Percentiles rank a stretch among this genome's conserved stretches.
Conservation (phyloP, 495 filamentous ascomycete species). For the Clohesyomyces aquaticus region DNA sequence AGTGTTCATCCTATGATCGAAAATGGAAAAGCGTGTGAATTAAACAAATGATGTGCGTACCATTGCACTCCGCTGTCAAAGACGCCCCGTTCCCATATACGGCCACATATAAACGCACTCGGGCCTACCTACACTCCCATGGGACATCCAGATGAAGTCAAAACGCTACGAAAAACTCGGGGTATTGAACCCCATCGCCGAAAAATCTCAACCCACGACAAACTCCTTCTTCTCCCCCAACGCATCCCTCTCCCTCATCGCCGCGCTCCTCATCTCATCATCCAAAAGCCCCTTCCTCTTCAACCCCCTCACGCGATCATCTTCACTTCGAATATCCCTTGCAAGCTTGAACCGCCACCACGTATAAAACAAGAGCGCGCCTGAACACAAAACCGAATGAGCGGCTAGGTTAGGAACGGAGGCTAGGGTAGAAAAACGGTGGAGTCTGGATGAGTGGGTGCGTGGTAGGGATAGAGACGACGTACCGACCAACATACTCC, state of each 20-base stretch:
- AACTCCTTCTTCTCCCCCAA: constrained; percentile 14
- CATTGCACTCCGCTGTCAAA: too few species aligned
- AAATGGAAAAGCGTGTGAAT: too few species aligned
- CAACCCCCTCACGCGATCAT: constrained; percentile 26
- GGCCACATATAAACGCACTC: too few species aligned
- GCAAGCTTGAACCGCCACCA: background rate
- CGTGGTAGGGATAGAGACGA: background rate
- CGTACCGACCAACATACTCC: constrained; percentile 16
- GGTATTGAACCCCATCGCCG: too few species aligned
- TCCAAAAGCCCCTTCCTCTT: constrained; percentile 34
- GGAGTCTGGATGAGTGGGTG: background rate
- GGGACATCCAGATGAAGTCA: too few species aligned
- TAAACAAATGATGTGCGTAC: too few species aligned
- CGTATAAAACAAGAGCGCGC: background rate
- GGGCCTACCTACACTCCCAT: too few species aligned
- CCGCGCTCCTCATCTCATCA: background rate
- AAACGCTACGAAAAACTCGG: too few species aligned
- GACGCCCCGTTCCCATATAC: too few species aligned
- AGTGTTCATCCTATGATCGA: too few species aligned
- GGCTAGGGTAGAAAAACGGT: background rate
- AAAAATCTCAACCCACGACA: constrained; percentile 11
- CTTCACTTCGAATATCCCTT: constrained; percentile 26
- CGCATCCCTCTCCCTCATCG: constrained; percentile 20
- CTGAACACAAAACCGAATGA: background rate
- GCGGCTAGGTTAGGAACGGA: background rate